Evolutionary conservation across 495 filamentous ascomycete genomes (phyloP).

Genomic region (Aspergillus baeticus): DNA sequence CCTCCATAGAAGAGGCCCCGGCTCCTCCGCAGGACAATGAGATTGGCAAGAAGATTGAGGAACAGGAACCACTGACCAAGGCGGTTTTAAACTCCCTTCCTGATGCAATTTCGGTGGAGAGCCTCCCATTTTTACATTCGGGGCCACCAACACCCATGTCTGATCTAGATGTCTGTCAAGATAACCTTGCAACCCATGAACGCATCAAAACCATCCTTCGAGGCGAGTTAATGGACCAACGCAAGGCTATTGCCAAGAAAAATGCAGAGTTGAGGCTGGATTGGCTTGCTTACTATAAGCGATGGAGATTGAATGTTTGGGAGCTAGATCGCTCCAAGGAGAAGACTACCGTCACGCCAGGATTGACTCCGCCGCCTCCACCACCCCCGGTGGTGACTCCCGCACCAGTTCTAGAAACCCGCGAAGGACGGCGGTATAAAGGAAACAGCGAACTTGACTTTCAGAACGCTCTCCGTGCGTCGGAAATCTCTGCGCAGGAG

Average conservation of each 20-base stretch:
- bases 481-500: conserved; percentile 72
- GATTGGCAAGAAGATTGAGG: conserved; percentile 33
- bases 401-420: conserved; percentile 43
- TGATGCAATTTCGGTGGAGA: conserved; percentile 32
- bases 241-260: conserved; percentile 42
- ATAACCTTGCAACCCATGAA: conserved; percentile 37
- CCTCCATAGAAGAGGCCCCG: conserved; percentile 1
- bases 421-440: conserved; percentile 48
- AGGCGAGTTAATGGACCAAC: conserved; percentile 36
- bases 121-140: conserved; percentile 46
- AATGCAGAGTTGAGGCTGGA: conserved; percentile 41
- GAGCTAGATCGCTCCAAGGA: conserved; percentile 64
- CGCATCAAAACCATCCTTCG: conserved; percentile 34
- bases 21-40: not conserved
- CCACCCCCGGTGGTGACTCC: conserved; percentile 37
- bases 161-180: conserved; percentile 47
- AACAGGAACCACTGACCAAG: conserved; percentile 30
- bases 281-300: conserved; percentile 45
- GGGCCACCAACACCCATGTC: conserved; percentile 51
- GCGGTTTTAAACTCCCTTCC: conserved; percentile 18
- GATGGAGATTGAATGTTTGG: conserved; percentile 47
- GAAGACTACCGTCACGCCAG: conserved; percentile 48
- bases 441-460: conserved; percentile 75
- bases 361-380: conserved; percentile 48
- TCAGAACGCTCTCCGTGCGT: conserved; percentile 72